A percentile compares a stretch with the other conserved stretches of the same genome.
Conservation (phyloP, 2,329 filamentous ascomycete species). For the Diplodia scrobiculata region DNA sequence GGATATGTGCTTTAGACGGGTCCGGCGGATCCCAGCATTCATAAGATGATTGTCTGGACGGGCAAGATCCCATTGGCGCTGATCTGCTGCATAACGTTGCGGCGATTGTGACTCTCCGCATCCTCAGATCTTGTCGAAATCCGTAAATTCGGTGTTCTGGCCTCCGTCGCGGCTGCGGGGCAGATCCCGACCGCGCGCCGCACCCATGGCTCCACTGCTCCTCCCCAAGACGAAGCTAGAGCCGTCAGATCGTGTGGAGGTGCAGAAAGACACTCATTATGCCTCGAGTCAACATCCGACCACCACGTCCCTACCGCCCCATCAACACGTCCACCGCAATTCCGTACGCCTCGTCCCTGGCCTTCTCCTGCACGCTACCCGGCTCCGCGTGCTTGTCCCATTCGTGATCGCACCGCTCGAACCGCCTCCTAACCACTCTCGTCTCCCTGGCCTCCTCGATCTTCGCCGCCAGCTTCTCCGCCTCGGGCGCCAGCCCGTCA, state of each 20-base stretch:
- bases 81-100: neutral
- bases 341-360: conserved; percentile 40
- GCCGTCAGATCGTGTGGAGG: neutral
- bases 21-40: neutral
- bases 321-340: conserved; percentile 35
- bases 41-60: neutral
- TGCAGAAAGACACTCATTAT: neutral
- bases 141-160: neutral
- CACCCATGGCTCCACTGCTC: neutral
- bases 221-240: neutral
- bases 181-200: neutral
- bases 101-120: neutral
- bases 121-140: conserved; percentile 1
- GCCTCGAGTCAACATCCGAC: no score
- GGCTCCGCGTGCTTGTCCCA: conserved; percentile 43
- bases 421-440: conserved; percentile 36
- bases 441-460: conserved; percentile 31
- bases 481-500: conserved; percentile 45
- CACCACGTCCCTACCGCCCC: neutral
- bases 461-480: conserved; percentile 40
- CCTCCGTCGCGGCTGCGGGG: neutral
- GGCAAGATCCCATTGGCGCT: neutral
- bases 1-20: neutral
- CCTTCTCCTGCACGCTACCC: conserved; percentile 36
- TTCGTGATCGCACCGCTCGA: conserved; percentile 43